Conservation (phyloP, 2,329 filamentous ascomycete genomes). For the Penicillium sp. region DNA sequence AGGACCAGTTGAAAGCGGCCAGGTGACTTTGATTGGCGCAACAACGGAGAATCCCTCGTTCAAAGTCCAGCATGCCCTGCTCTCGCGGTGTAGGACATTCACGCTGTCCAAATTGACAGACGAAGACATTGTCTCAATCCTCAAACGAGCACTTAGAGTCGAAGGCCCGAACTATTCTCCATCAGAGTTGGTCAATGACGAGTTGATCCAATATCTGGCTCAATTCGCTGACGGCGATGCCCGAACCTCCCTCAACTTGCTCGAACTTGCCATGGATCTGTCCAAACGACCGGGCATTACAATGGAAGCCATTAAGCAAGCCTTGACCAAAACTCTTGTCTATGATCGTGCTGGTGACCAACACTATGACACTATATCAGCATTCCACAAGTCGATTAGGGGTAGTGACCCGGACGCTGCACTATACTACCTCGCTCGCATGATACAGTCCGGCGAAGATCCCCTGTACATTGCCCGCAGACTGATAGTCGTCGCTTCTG, state of each 20-base stretch:
- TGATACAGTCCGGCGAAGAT: conserved; percentile 94
- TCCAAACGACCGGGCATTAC: conserved; percentile 67
- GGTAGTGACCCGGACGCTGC: conserved; percentile 84
- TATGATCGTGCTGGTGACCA: conserved; percentile 95
- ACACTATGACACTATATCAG: conserved; percentile 96
- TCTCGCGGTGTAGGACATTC: conserved; percentile 89
- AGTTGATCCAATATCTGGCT: conserved; percentile 78
- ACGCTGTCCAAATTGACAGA: conserved; percentile 75
- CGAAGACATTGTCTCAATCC: conserved; percentile 70
- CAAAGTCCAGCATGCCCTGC: conserved; percentile 82
- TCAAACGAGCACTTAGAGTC: conserved; percentile 70
- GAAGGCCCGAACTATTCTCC: conserved; percentile 58
- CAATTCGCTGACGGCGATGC: conserved; percentile 91
- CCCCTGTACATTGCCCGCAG: conserved; percentile 88
- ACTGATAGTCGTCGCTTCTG: conserved; percentile 91
- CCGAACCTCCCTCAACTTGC: conserved; percentile 84
- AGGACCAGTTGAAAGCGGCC: conserved; percentile 85
- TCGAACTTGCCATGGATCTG: conserved; percentile 84
- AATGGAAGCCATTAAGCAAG: conserved; percentile 73
- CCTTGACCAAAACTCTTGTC: conserved; percentile 87
- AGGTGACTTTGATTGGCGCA: conserved; percentile 88
- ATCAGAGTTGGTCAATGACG: conserved; percentile 66
- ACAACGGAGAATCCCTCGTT: conserved; percentile 98
- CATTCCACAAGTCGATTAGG: conserved; percentile 93
- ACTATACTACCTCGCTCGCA: conserved; percentile 91